These are phyloP conservation scores for Candida easanensis DNA, from an alignment of 805 yeast genomes.

Conservation along the genomic window DNA sequence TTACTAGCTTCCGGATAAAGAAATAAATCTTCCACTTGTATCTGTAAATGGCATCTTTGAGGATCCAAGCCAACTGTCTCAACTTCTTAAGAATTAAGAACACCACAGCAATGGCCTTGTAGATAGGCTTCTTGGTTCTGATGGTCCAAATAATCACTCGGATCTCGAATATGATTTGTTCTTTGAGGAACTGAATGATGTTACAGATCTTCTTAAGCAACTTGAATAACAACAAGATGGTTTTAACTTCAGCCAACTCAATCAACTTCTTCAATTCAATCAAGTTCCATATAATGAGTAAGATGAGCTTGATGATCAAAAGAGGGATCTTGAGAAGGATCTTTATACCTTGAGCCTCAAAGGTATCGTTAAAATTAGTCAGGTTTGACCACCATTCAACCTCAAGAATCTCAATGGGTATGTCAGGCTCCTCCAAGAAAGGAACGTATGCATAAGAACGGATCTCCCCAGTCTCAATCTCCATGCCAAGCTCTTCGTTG, in stretches of 20 bases:
- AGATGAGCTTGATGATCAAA: slow-evolving; percentile 16
- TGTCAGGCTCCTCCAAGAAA: slow-evolving; percentile 5
- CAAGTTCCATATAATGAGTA: slow-evolving; percentile 18
- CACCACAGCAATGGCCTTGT: slow-evolving; percentile 12
- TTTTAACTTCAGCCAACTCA: slow-evolving; percentile 17
- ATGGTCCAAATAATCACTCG: slow-evolving; percentile 13
- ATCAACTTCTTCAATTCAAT: slow-evolving; percentile 19
- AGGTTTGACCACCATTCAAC: background rate
- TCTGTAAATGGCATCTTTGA: slow-evolving; percentile 22
- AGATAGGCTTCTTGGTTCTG: slow-evolving; percentile 14
- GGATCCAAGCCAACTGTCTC: slow-evolving; percentile 20
- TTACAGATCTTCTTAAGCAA: slow-evolving; percentile 14
- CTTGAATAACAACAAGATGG: slow-evolving; percentile 10
- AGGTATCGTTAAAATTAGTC: background rate
- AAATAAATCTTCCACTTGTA: slow-evolving; percentile 23
- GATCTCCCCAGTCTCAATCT: background rate
- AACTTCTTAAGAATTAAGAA: slow-evolving; percentile 18
- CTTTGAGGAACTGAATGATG: slow-evolving; percentile 13
- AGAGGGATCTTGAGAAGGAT: slow-evolving; percentile 15
- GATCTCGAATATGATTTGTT: slow-evolving; percentile 13
- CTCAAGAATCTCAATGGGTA: background rate
- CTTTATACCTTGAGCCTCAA: slow-evolving; percentile 11
- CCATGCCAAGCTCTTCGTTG: background rate
- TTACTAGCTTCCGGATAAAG: slow-evolving; percentile 11
- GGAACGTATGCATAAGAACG: slow-evolving; percentile 9